A percentile compares a stretch with the other conserved stretches of the same genome.
Conservation (phyloP, 305 asterid genomes). For the Fraxinus albicans region DNA sequence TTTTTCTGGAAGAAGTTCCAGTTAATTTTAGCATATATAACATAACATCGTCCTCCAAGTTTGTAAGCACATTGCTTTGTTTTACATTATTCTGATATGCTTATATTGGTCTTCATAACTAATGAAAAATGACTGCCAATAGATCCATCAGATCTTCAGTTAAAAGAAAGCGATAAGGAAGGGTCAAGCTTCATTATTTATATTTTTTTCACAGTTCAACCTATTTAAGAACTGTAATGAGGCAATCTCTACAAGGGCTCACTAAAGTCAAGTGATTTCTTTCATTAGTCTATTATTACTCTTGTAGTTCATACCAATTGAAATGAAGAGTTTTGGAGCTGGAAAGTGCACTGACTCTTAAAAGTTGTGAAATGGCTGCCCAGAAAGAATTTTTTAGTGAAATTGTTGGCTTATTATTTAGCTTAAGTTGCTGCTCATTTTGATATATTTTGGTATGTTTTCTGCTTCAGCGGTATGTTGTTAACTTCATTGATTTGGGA, state of each 20-base stretch:
- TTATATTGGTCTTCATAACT: background rate
- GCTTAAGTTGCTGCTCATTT: background rate
- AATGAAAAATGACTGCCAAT: background rate
- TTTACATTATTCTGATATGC: constrained; percentile 11
- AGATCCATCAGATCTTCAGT: background rate
- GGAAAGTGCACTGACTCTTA: background rate
- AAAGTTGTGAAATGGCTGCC: background rate
- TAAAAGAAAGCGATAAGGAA: background rate
- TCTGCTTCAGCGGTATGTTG: background rate
- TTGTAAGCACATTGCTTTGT: constrained; percentile 56
- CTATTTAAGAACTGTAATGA: background rate
- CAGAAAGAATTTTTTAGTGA: background rate
- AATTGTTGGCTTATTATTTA: background rate
- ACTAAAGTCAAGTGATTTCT: background rate
- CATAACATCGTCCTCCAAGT: constrained; percentile 55
- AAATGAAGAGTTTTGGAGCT: background rate
- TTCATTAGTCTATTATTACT: background rate
- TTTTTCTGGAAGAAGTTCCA: constrained; percentile 79
- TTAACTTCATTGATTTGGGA: background rate
- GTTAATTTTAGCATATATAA: constrained; percentile 60
- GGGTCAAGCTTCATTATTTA: background rate
- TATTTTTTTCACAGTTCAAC: background rate
- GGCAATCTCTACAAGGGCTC: background rate
- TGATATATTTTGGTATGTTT: background rate
- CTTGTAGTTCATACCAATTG: background rate